Base-by-base conservation (phyloP, 345 rosid genomes). In the Raphanus raphanistrum region DNA sequence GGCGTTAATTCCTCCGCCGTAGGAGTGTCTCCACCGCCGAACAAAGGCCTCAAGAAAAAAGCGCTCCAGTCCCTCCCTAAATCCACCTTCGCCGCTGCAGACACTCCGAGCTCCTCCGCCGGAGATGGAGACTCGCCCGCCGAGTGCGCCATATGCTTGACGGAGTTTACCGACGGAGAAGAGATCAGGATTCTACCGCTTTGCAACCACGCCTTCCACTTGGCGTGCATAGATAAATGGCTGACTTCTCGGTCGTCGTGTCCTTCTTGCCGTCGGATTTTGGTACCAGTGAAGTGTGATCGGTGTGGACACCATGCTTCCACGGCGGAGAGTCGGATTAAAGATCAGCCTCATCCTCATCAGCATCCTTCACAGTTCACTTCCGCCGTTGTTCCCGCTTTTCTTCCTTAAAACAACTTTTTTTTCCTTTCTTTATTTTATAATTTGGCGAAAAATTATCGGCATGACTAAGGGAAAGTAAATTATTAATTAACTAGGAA, bases 31-130 rank as follows among this genome's bases (percentile, higher is more conserved):
- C 83, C 66, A n/a, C 80, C 45, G 85, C 86, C 77, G 78, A 88
- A 82, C 84, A 81, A 82, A 92, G 97, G 95, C 2, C 77, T 92
- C 27, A 92, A 88, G 84, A 90, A 87, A 85, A 90, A 90, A 80
- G 82, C 78, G 6, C 86, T 92, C 10, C 79, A 76, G 15, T 74
- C 89, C 8, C 89, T 92, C 52, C 98, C 98, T 28, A 88, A 80
- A 52, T 45, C 88, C 75, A 87, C 87, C 8, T 90, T 83, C 74
- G 38, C 74, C 2, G 8, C 73, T 5, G 62, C 15, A 3, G 54
- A 48, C 9, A 27, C 73, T 4, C 78, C 78, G 35, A 16, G 70
- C n/a, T 62, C 75, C 0, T 16, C 58, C 16, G 8, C 21, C 55
- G 82, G 70, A 27, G 74, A 50, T 1, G 74, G 78, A 48, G 78